phyloP scores from a whole-genome alignment of 495 filamentous ascomycete species.

The Neurospora tetrasperma region DNA sequence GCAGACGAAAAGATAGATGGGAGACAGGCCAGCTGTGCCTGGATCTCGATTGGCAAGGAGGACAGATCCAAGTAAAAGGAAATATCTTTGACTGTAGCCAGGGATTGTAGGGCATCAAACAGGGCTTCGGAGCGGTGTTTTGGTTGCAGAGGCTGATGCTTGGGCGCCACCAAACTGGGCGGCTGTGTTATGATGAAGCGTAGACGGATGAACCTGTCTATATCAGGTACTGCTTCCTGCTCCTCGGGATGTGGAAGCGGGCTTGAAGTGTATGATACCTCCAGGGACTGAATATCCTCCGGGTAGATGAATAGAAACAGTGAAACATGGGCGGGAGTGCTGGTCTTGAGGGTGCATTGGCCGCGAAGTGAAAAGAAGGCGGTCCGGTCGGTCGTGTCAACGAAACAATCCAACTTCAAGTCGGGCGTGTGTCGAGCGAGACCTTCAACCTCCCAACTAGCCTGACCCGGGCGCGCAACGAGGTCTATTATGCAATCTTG shows the following conservation, averaged over 20 bases:
- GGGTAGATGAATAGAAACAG: no score
- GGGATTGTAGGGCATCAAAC: not conserved
- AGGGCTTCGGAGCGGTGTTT: no score
- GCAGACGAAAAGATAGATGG: not conserved
- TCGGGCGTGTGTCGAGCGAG: not conserved
- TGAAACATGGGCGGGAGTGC: no score
- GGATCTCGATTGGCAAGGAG: accelerated
- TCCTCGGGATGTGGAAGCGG: not conserved
- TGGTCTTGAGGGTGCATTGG: no score
- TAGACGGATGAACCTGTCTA: not conserved
- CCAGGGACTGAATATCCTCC: no score
- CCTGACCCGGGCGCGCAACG: no score
- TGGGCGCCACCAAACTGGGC: not conserved
- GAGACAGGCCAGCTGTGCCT: not conserved
- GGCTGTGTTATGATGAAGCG: not conserved
- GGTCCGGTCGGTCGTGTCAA: no score
- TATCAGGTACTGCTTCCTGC: not conserved
- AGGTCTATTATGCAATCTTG: no score
- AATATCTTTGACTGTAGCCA: not conserved
- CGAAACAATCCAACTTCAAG: no score
- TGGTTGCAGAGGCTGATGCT: not conserved
- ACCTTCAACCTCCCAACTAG: not conserved
- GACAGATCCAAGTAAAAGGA: not conserved
- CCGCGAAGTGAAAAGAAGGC: no score
- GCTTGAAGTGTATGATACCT: not conserved